A percentile compares a stretch with the other conserved stretches of the same genome.
phyloP scores from a whole-genome alignment of 495 filamentous ascomycete genomes.

The Penicillium waksmanii region DNA sequence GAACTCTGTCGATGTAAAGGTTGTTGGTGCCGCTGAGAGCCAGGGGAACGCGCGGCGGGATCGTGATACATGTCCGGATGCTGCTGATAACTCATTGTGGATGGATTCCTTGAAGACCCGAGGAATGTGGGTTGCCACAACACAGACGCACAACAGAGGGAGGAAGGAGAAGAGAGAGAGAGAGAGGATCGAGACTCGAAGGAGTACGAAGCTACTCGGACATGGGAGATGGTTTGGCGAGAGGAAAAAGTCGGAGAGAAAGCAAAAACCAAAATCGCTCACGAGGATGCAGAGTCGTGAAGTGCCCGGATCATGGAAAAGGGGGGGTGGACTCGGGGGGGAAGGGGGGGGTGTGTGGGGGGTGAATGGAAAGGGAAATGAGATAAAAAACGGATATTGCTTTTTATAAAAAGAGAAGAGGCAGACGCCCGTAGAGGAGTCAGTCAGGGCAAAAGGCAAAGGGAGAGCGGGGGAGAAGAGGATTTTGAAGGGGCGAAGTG shows the following conservation, averaged over 20 bases:
- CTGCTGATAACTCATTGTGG: conserved; percentile 60
- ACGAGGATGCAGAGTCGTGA: conserved; percentile 30
- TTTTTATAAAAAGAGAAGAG: no score
- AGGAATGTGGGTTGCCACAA: conserved; percentile 51
- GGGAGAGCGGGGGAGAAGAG: conserved; percentile 18
- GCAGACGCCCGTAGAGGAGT: no score
- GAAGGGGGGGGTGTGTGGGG: conserved; percentile 1
- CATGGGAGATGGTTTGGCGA: conserved; percentile 15
- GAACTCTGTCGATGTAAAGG: conserved; percentile 70
- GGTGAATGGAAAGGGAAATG: conserved; percentile 16
- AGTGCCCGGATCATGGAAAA: conserved; percentile 24
- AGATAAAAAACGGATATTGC: conserved; percentile 16
- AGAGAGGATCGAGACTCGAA: conserved; percentile 11
- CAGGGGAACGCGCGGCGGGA: conserved; percentile 61
- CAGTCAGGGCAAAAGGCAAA: conserved; percentile 4
- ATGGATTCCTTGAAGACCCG: conserved; percentile 37
- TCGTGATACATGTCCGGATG: conserved; percentile 68
- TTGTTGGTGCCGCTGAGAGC: conserved; percentile 64
- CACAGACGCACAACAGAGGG: conserved; percentile 20
- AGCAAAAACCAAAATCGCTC: conserved; percentile 28
- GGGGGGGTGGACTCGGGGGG: conserved; percentile 6
- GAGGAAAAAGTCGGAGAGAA: conserved; percentile 14
- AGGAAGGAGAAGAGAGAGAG: not conserved
- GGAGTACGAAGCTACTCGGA: conserved; percentile 24
- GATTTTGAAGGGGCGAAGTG: conserved; percentile 20